A percentile compares a stretch with the other conserved stretches of the same genome.
Conservation (phyloP, 768 basidiomycete species). For the Brasilioporus rufonigricans region DNA sequence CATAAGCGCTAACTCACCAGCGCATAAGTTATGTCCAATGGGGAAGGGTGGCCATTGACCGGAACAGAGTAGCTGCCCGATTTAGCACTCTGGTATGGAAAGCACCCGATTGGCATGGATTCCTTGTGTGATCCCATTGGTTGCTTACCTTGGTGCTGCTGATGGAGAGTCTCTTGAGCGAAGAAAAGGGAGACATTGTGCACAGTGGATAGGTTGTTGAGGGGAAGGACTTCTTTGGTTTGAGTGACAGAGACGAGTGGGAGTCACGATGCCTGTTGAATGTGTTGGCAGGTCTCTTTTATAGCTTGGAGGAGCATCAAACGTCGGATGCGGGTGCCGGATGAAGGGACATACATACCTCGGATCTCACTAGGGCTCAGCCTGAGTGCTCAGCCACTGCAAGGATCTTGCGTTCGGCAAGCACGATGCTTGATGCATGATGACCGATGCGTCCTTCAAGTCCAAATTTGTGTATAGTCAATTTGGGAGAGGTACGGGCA, state of each 20-base stretch:
- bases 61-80: conserved; percentile 14
- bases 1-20: conserved; percentile 15
- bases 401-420: not conserved
- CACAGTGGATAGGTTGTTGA: not conserved
- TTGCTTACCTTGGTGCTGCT: conserved; percentile 19
- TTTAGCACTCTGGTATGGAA: conserved; percentile 14
- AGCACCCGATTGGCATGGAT: not conserved
- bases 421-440: not conserved
- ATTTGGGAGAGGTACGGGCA: no score
- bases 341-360: not conserved
- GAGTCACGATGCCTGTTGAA: not conserved
- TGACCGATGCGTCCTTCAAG: not conserved
- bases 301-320: conserved; percentile 12
- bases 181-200: conserved; percentile 18
- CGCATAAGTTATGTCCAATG: conserved; percentile 20
- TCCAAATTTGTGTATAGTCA: not conserved
- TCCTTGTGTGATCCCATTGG: not conserved
- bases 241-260: not conserved
- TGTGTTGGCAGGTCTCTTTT: conserved; percentile 11
- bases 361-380: conserved; percentile 19
- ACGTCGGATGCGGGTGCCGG: not conserved
- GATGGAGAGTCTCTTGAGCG: conserved; percentile 24
- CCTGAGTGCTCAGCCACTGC: not conserved
- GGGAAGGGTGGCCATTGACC: conserved; percentile 17
- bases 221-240: not conserved